phyloP scores from a whole-genome alignment of 371 early-diverging fungal species.

The Thermomucor indicae-seudaticae region DNA sequence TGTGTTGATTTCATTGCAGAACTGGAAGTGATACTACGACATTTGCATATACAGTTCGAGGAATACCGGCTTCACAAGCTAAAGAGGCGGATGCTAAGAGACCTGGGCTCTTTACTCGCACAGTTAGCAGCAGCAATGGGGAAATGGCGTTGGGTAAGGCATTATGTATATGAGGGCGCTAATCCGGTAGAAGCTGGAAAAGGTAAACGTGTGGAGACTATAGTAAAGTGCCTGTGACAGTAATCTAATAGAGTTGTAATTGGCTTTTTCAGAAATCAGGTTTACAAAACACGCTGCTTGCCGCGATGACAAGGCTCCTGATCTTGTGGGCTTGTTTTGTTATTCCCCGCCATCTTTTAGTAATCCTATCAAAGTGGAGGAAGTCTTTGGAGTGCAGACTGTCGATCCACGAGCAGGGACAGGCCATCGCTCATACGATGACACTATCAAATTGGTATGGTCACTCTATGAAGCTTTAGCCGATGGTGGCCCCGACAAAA shows the following conservation, averaged over 20 bases:
- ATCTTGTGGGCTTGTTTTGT: conserved; percentile 10
- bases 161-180: conserved; percentile 33
- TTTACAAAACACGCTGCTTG: conserved; percentile 2
- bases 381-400: conserved; percentile 6
- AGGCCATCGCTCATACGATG: conserved; percentile 1
- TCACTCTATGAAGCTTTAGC: conserved; percentile 7
- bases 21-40: conserved; percentile 29
- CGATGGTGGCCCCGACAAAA: neutral
- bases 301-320: conserved; percentile 8
- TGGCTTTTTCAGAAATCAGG: neutral
- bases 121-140: conserved; percentile 35
- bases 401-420: conserved; percentile 2
- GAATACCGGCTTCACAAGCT: conserved; percentile 52
- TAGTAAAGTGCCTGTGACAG: neutral
- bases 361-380: conserved; percentile 4
- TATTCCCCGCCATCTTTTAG: conserved; percentile 1
- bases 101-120: conserved; percentile 41
- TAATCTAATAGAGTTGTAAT: neutral
- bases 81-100: conserved; percentile 14
- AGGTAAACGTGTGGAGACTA: neutral
- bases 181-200: neutral
- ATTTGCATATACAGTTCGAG: conserved; percentile 63
- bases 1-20: conserved; percentile 4
- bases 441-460: conserved; percentile 12
- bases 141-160: conserved; percentile 41